These are phyloP conservation scores for Drechslerella stenobrocha DNA, from an alignment of 2,329 filamentous ascomycete species.

Conservation along the genomic window DNA sequence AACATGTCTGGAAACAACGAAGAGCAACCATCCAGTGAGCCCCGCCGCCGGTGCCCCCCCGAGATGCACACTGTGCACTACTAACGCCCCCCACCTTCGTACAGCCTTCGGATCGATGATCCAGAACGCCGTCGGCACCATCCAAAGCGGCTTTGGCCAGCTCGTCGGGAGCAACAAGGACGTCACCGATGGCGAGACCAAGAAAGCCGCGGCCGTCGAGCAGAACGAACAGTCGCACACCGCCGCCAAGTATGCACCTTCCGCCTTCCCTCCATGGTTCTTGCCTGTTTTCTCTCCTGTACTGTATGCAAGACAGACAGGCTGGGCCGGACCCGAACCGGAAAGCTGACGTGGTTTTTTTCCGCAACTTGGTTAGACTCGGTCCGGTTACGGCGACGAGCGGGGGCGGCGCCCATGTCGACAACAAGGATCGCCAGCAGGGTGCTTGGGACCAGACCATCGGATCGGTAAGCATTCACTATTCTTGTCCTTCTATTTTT, in stretches of 20 bases:
- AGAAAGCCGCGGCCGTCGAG: constrained; percentile 59
- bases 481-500: neutral
- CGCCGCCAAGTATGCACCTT: constrained; percentile 61
- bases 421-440: constrained; percentile 70
- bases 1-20: constrained; percentile 25
- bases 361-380: constrained; percentile 54
- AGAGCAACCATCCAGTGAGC: constrained; percentile 1
- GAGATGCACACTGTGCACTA: neutral
- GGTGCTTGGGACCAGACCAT: constrained; percentile 86
- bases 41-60: neutral
- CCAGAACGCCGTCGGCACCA: constrained; percentile 22
- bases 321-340: too few species aligned
- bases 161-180: constrained; percentile 30
- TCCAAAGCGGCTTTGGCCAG: constrained; percentile 36
- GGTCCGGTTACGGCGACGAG: constrained; percentile 71
- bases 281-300: neutral
- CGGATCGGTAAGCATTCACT: constrained; percentile 60
- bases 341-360: neutral
- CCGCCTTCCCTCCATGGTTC: too few species aligned
- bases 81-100: neutral
- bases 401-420: constrained; percentile 70
- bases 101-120: constrained; percentile 25
- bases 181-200: constrained; percentile 29
- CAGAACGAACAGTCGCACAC: constrained; percentile 76
- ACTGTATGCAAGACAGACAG: too few species aligned